Percentiles rank a stretch among this genome's conserved stretches.
phyloP scores from a whole-genome alignment of 371 early-diverging fungal genomes.

The Apophysomyces variabilis region DNA sequence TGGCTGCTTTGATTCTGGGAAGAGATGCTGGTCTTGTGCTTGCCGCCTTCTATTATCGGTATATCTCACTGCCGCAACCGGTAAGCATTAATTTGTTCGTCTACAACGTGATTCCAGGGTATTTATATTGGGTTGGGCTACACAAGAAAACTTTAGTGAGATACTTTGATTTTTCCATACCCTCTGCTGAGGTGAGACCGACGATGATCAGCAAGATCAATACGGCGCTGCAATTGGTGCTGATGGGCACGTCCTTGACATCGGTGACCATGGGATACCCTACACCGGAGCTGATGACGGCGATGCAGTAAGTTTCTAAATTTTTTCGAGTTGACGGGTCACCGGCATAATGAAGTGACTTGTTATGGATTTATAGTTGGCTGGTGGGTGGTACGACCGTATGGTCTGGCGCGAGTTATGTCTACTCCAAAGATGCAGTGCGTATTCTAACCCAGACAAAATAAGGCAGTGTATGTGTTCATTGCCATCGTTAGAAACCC shows the following conservation, averaged over 20 bases:
- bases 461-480: constrained; percentile 4
- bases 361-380: constrained; percentile 44
- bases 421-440: constrained; percentile 79
- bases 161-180: constrained; percentile 90
- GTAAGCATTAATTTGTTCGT: constrained; percentile 48
- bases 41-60: constrained; percentile 85
- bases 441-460: constrained; percentile 48
- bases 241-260: constrained; percentile 81
- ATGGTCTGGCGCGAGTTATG: constrained; percentile 79
- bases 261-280: constrained; percentile 40
- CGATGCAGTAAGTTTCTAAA: constrained; percentile 39
- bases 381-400: constrained; percentile 83
- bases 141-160: constrained; percentile 78
- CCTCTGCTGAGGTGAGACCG: constrained; percentile 91
- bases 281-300: constrained; percentile 39
- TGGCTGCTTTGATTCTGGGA: constrained; percentile 86
- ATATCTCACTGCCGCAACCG: constrained; percentile 87
- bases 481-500: background rate
- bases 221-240: constrained; percentile 85
- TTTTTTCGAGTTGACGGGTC: no score
- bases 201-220: constrained; percentile 90
- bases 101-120: constrained; percentile 7
- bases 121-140: constrained; percentile 8
- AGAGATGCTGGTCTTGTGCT: constrained; percentile 84
- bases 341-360: constrained; percentile 7